These are phyloP conservation scores for Termitomyces sp. DNA, from an alignment of 768 basidiomycete genomes.

Conservation along the genomic window DNA sequence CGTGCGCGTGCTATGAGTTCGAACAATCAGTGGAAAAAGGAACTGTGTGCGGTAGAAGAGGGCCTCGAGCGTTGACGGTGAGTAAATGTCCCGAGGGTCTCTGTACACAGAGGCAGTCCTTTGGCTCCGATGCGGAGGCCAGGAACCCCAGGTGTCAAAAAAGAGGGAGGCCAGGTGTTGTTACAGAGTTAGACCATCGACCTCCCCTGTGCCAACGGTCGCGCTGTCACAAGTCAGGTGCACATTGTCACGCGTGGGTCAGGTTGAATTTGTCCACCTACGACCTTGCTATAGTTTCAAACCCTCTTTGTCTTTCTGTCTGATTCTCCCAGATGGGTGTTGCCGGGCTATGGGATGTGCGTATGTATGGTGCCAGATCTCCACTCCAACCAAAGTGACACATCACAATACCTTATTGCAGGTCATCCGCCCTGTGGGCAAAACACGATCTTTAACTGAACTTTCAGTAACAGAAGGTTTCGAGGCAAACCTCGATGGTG, in stretches of 20 bases:
- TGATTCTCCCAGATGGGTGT: slow-evolving; percentile 26
- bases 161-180: no score
- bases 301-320: background rate
- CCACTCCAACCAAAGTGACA: slow-evolving; percentile 2
- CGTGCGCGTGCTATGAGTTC: no score
- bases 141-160: no score
- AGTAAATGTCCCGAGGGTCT: no score
- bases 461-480: slow-evolving; percentile 75
- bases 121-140: no score
- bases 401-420: slow-evolving; percentile 14
- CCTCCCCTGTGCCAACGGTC: background rate
- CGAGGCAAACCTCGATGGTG: slow-evolving; percentile 52
- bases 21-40: no score
- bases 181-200: no score
- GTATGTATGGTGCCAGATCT: slow-evolving; percentile 8
- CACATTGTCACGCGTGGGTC: background rate
- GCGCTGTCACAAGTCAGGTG: background rate
- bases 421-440: slow-evolving; percentile 69
- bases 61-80: no score
- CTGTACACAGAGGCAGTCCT: no score
- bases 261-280: background rate
- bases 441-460: slow-evolving; percentile 70
- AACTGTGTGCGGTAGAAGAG: no score
- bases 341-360: slow-evolving; percentile 39
- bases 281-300: background rate